These are phyloP conservation scores for Epichloe aotearoae DNA, from an alignment of 2,329 filamentous ascomycete species.

Conservation along the genomic window DNA sequence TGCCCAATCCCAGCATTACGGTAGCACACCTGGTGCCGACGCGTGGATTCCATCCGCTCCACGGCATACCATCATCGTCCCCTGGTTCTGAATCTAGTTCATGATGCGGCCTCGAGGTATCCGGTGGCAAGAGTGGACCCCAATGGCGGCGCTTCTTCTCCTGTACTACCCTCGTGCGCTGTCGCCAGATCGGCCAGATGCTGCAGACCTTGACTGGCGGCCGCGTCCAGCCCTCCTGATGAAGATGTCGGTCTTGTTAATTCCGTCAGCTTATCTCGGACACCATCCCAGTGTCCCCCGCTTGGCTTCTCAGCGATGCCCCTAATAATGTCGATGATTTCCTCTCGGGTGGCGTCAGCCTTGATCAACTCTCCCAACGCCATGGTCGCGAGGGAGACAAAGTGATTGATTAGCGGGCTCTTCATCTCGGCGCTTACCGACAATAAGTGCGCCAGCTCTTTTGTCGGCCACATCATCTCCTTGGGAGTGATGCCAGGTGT, in stretches of 20 bases:
- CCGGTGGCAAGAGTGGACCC: slow-evolving; percentile 22
- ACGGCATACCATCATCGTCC: too few species aligned
- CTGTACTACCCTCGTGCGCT: slow-evolving; percentile 23
- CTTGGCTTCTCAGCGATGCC: slow-evolving; percentile 42
- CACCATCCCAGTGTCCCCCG: slow-evolving; percentile 41
- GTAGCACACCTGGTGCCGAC: too few species aligned
- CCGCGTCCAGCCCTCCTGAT: slow-evolving; percentile 17
- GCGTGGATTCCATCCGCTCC: too few species aligned
- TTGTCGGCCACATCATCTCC: slow-evolving; percentile 47
- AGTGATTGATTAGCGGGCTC: slow-evolving; percentile 55
- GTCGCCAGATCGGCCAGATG: slow-evolving; percentile 46
- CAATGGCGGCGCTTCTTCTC: slow-evolving; percentile 18
- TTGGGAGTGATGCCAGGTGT: slow-evolving; percentile 40
- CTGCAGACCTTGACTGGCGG: slow-evolving; percentile 42
- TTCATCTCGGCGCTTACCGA: slow-evolving; percentile 39
- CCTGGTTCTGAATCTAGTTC: not conserved
- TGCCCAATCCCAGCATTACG: too few species aligned
- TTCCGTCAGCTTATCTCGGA: slow-evolving; percentile 31
- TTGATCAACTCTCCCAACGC: slow-evolving; percentile 47
- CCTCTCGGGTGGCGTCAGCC: slow-evolving; percentile 40
- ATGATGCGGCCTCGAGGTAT: slow-evolving; percentile 17
- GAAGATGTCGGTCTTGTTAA: slow-evolving; percentile 22
- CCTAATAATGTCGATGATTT: slow-evolving; percentile 41
- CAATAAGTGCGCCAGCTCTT: slow-evolving; percentile 45
- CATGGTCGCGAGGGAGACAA: slow-evolving; percentile 44